phyloP scores from a whole-genome alignment of 2,329 filamentous ascomycete species.

The Aspergillus piperis region DNA sequence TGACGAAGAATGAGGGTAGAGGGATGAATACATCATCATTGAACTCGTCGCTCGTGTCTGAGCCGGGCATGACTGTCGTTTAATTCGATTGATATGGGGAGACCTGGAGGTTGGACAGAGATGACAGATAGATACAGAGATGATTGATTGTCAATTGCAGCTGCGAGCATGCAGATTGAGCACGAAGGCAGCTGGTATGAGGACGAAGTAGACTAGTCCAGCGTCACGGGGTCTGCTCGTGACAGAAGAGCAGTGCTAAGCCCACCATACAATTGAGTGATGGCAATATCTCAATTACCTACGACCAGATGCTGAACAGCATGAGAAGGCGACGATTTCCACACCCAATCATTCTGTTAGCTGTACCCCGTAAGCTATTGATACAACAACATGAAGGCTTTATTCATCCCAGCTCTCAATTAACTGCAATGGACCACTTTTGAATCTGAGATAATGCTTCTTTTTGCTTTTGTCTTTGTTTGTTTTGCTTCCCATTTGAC shows the following conservation, averaged over 20 bases:
- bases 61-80: constrained; percentile 51
- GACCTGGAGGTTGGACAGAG: neutral
- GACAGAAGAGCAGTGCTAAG: neutral
- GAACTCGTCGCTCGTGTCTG: constrained; percentile 55
- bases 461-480: constrained; percentile 15
- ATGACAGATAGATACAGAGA: no score
- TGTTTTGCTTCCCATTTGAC: constrained; percentile 26
- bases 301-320: neutral
- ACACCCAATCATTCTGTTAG: neutral
- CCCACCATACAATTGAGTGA: neutral
- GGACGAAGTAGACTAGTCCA: neutral
- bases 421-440: neutral
- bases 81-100: neutral
- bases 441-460: constrained; percentile 9
- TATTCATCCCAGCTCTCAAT: neutral
- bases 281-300: neutral
- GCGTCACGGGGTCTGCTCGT: constrained; percentile 12
- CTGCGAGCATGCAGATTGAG: neutral
- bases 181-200: neutral
- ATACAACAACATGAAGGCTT: neutral
- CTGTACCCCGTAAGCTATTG: neutral
- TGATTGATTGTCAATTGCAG: neutral
- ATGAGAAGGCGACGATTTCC: neutral
- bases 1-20: neutral
- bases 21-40: constrained; percentile 48